Evolutionary conservation across 2,329 filamentous ascomycete genomes (phyloP).

Genomic region (Beauveria australis): DNA sequence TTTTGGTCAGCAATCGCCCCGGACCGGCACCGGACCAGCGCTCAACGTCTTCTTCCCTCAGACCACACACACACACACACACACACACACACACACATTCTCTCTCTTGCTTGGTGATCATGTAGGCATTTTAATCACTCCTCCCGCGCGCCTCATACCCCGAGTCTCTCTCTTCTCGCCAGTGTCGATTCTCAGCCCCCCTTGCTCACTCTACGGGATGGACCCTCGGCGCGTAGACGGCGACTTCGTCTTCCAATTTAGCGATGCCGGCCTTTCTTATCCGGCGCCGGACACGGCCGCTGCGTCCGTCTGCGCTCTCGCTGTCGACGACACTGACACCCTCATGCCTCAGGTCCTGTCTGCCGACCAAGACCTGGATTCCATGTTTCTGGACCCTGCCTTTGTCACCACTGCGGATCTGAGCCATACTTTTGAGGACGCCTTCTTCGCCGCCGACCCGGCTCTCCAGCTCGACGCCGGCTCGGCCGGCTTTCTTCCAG

Average conservation of each 20-base stretch:
- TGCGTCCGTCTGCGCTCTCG: neutral
- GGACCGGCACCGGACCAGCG: neutral
- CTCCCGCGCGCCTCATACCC: neutral
- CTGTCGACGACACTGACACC: neutral
- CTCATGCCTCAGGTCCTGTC: neutral
- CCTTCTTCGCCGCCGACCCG: conserved; percentile 3
- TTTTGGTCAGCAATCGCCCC: neutral
- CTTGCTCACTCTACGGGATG: neutral
- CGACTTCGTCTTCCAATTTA: conserved; percentile 1
- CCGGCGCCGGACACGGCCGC: conserved; percentile 1
- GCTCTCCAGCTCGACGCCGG: neutral
- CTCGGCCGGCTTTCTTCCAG: neutral
- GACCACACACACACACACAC: neutral
- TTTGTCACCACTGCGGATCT: neutral
- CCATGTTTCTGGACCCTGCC: conserved; percentile 1
- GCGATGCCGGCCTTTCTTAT: conserved; percentile 1
- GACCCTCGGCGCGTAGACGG: neutral
- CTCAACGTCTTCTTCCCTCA: neutral
- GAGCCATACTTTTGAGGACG: neutral
- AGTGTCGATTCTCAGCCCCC: neutral
- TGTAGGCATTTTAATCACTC: neutral
- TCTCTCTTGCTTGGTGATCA: neutral
- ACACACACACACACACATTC: neutral
- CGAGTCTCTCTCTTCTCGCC: neutral
- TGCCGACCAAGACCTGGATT: neutral